Evolutionary conservation across 176 grass and related monocot genomes (phyloP), one percentile per base, ranked within the genome.

Genomic region (Cenchrus purpureus): DNA sequence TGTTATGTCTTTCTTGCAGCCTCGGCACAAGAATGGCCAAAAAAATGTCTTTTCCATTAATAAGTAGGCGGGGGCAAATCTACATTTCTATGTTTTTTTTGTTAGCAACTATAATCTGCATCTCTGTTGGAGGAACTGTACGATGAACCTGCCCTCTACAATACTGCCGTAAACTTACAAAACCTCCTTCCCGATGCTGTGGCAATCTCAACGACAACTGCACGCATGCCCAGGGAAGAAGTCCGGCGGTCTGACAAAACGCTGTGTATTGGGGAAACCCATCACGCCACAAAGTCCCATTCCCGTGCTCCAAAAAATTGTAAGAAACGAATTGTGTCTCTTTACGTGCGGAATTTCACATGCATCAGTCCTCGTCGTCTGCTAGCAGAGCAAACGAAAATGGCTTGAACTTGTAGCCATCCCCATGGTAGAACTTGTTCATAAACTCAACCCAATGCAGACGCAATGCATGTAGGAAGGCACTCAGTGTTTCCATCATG

Each of bases 371-470:
- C 55, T 96, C 94, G 0, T 96, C 94, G 9, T 99, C 94, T 69
- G 88, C 86, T 49, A 99, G 84, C 55, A 80, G 58, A 86, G 88
- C 90, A 86, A 99, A 99, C 68, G 97, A 99, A 82, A 99, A 97
- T 51, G 97, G 94, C 68, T 79, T 91, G 86, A 99, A 99, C 85
- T 99, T 99, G 82, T 97, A 99, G 72, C 97, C 97, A 88, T 99
- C 97, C 71, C 97, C 97, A 14, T 99, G 94, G 69, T 91, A 99
- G 82, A 99, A 99, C 86, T 99, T 99, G 85, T 74, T 71, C 97
- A 99, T 99, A 69, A 99, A 99, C 84, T 99, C 97, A 77, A 99
- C 97, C 97, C 97, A 99, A 79, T 99, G 97, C 72, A 99, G 91
- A 91, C 97, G 97, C 76, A 99, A 81, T 55, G 97, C 90, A 71